Evolutionary conservation across 2,329 filamentous ascomycete species (phyloP), one percentile per base, ranked within the genome.

Genomic region (Acrocalymma vagum): DNA sequence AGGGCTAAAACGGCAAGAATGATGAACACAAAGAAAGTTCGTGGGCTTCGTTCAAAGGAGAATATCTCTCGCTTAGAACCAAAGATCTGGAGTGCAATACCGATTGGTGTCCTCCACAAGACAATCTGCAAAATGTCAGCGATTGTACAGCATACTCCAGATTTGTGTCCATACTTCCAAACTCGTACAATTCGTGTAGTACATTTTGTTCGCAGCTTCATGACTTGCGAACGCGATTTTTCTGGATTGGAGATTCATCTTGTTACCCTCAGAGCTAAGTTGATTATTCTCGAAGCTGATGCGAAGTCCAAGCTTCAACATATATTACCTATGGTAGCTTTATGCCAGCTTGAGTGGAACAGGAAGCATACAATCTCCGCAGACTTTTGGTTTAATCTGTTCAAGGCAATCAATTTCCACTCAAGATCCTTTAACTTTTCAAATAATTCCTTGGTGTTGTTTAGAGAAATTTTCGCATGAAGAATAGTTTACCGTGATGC

Each of bases 361-460:
- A 28, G 9, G 13, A 30, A 14, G 22, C 30, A 13, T 28, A 36
- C 30, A 23, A 17, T 28, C 22, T 34, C 37, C 5, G 13, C 23
- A 4, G 28, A 34, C 9, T 40, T 21, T n/a, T 29, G 14, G 26
- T 36, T 36, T 14, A 20, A 24, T 17, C 21, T 21, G n/a, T 36
- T 16, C 18, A 36, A 17, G 13, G 22, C 5, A 14, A 26, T 15
- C 4, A 45, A 18, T 10, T 18, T 29, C 16, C 7, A 10, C 16
- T 39, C 28, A 1, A 32, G 36, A 11, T 48, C 40, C 1, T 13
- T n/a, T 10, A 58, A 17, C 14, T 42, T 33, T 15, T 45, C 32
- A 26, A 57, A 50, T 0, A 45, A 42, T 2, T 48, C 33, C 8
- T 29, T 18, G 3, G 54, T 49, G 13, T 27, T 28, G 11, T 41